Evolutionary conservation across 352 stramenopile species (phyloP).

Genomic region (Phytophthora fragariaefolia): DNA sequence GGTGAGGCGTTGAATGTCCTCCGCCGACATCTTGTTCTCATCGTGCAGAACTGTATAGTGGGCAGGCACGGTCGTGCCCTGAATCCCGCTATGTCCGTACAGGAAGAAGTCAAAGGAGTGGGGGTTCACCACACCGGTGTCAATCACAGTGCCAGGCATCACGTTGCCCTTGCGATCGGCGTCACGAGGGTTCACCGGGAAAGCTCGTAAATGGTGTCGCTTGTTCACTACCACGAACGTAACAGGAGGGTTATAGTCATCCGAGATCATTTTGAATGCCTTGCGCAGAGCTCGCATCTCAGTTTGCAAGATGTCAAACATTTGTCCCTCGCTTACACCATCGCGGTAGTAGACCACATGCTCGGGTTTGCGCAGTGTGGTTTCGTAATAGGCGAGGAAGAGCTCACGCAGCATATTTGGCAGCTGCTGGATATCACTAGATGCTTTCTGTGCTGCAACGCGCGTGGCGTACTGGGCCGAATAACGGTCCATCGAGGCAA

Average conservation of each 20-base stretch:
- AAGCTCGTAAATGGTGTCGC: slow-evolving; percentile 84
- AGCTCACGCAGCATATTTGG: slow-evolving; percentile 71
- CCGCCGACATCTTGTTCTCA: slow-evolving; percentile 63
- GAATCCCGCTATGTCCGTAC: slow-evolving; percentile 81
- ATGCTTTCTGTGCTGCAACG: slow-evolving; percentile 52
- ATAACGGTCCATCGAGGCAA: slow-evolving; percentile 75
- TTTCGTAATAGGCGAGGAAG: slow-evolving; percentile 75
- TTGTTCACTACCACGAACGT: slow-evolving; percentile 91
- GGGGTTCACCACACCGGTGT: slow-evolving; percentile 81
- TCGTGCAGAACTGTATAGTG: slow-evolving; percentile 88
- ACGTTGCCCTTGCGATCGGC: slow-evolving; percentile 74
- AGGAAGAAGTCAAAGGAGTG: slow-evolving; percentile 89
- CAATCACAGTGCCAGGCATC: slow-evolving; percentile 75
- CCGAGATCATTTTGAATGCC: slow-evolving; percentile 64
- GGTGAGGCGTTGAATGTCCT: slow-evolving; percentile 69
- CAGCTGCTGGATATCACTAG: slow-evolving; percentile 62
- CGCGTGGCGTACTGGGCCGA: slow-evolving; percentile 61
- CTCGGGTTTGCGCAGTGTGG: slow-evolving; percentile 72
- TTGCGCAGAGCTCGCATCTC: slow-evolving; percentile 84
- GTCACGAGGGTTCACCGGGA: slow-evolving; percentile 44
- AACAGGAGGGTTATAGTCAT: slow-evolving; percentile 70
- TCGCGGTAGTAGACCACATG: slow-evolving; percentile 89
- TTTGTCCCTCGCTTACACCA: slow-evolving; percentile 84
- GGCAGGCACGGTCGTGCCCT: slow-evolving; percentile 79
- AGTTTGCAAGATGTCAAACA: slow-evolving; percentile 70